Conservation (phyloP, 1,139 yeast genomes). For the Yamadazyma conglobata region DNA sequence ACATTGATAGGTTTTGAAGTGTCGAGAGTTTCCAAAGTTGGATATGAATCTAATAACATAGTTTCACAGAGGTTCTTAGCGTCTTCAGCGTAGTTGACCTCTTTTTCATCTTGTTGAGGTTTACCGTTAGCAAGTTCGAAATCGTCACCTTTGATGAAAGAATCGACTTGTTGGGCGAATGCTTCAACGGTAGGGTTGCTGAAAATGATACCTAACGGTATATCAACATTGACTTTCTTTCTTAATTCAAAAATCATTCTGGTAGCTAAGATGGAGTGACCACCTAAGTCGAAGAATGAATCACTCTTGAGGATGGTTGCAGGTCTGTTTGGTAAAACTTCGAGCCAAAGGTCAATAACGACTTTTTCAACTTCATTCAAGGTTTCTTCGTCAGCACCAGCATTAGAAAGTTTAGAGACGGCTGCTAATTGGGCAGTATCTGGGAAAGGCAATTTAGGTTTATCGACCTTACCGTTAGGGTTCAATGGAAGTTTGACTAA, state of each 20-base stretch:
- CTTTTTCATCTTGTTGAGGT: conserved; percentile 16
- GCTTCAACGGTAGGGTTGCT: conserved; percentile 79
- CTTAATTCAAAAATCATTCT: conserved; percentile 93
- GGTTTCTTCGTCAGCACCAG: conserved; percentile 31
- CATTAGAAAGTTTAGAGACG: conserved; percentile 49
- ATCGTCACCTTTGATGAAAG: conserved; percentile 45
- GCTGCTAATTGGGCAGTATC: conserved; percentile 77
- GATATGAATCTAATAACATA: conserved; percentile 40
- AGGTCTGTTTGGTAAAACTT: conserved; percentile 81
- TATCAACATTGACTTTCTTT: conserved; percentile 69
- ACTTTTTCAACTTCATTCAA: conserved; percentile 57
- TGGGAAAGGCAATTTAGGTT: conserved; percentile 95
- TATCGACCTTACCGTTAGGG: conserved; percentile 98
- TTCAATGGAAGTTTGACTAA: conserved; percentile 82
- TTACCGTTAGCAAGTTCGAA: conserved; percentile 38
- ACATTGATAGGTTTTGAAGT: conserved; percentile 50
- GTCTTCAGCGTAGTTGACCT: conserved; percentile 61
- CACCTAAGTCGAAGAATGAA: conserved; percentile 95
- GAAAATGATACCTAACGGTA: conserved; percentile 88
- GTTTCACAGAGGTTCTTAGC: conserved; percentile 55
- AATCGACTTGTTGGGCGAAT: conserved; percentile 73
- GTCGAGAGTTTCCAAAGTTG: conserved; percentile 27
- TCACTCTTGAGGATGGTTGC: conserved; percentile 72
- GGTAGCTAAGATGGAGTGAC: conserved; percentile 95
- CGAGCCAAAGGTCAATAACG: conserved; percentile 80